Base-by-base conservation (phyloP, 176 grass and related monocot species). In the Eleusine coracana region DNA sequence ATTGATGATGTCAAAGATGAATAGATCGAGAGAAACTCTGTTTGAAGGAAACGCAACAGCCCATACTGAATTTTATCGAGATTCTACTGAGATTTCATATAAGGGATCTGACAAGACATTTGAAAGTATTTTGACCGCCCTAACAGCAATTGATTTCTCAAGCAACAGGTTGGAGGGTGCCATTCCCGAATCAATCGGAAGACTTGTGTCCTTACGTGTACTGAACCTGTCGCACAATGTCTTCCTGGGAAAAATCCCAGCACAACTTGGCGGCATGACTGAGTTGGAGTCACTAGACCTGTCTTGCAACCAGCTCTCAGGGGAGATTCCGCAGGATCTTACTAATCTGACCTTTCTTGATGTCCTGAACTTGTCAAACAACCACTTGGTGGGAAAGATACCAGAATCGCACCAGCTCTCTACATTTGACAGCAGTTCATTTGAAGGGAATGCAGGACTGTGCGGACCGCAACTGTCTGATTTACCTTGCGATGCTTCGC, bases 151-250 rank as follows among this genome's bases (percentile, higher is more conserved):
- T 25, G 74, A 85, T 54, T 28, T 85, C 0, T 78, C 66, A 28
- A 40, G 63, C 3, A 85, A 85, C 34, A 51, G 9, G 0, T 18
- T 85, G 20, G 42, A 51, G 17, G 75, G 83, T 63, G 21, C 2
- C 4, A 75, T 75, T 56, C 82, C 73, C 11, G 17, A 68, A 10
- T 69, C 50, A 37, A 5, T 77, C 16, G 82, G 82, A 38, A 31
- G 0, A 3, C 73, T 84, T 46, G 20, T 16, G 2, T 68, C 65
- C 3, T 25, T 84, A 0, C 42, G 0, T 5, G 0, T 4, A 1
- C 51, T 84, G 0, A 84, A 84, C 21, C 20, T 85, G 44, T 85
- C 75, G 0, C 75, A 65, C 31, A 85, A 85, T 54, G 45, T 21
- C 0, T 86, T 86, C 15, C 49, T 0, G 0, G 56, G 84, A 0